Base-by-base conservation (phyloP, 805 yeast species). In the Myxozyma lipomycoides region DNA sequence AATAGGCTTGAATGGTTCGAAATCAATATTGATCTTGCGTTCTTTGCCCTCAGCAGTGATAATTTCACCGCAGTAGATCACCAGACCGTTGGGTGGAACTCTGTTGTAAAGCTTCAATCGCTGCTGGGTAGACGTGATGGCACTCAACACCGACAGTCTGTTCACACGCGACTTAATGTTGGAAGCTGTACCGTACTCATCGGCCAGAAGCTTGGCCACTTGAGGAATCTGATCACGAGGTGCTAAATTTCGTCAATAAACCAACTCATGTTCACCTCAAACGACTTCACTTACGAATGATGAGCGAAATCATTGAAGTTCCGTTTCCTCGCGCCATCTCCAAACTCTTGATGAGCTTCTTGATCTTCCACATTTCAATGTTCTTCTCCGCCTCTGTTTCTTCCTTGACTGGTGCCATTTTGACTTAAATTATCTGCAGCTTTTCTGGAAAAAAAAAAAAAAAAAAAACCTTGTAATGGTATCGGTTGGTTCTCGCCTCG, bases 331-430 rank as follows among this genome's bases (percentile, higher is more conserved):
- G 81, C 47, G 98, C 98, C 64, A 73, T 74, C 68, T 93, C 93
- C 62, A 93, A 78, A 54, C 84, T 80, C 37, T 34, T n/a, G n/a
- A 28, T 25, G 2, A 18, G 50, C 74, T 93, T 93, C 78, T 90
- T 91, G 78, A 93, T 83, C 82, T 93, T 93, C 98, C 98, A 93
- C 76, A 93, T 90, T 76, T 93, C 96, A 68, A 93, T 91, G 75
- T 90, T 91, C 75, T 86, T 89, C 69, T 93, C 98, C 46, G 95
- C 93, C 61, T 88, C 95, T 55, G 82, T 75, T 62, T 82, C 77
- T 34, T 53, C 54, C 40, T 51, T 50, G 41, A 61, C 59, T 40
- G 71, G 69, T 41, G 71, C 70, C 73, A 70, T 70, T 41, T 58
- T 67, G n/a, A 15, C 6, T 6, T 35, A 35, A 7, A 6, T 35